phyloP scores from a whole-genome alignment of 192 early-diverging fungal genomes.

The Rhizoclosmatium globosum region DNA sequence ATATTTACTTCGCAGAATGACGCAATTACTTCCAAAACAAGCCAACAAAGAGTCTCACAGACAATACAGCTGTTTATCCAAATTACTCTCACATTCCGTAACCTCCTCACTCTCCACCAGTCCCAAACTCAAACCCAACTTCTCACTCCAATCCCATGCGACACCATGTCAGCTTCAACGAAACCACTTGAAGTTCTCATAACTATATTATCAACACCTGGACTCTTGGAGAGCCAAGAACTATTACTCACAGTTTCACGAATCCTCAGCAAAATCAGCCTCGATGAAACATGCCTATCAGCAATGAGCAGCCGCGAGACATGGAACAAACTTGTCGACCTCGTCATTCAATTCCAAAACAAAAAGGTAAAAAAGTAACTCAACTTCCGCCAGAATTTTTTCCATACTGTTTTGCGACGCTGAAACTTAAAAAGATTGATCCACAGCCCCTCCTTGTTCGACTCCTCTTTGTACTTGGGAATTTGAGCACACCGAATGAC shows the following conservation, averaged over 20 bases:
- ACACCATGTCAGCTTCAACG: background rate
- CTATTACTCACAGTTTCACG: background rate
- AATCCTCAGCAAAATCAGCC: background rate
- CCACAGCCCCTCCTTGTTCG: conserved; percentile 52
- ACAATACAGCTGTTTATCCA: conserved; percentile 41
- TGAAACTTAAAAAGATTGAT: background rate
- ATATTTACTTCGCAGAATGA: background rate
- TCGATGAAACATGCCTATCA: background rate
- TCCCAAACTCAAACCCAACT: background rate
- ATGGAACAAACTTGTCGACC: background rate
- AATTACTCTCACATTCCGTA: conserved; percentile 46
- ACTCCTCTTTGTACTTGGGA: conserved; percentile 54
- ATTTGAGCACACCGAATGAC: conserved; percentile 37
- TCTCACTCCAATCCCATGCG: background rate
- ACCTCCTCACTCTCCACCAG: conserved; percentile 22
- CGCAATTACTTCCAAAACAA: background rate
- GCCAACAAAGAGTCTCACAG: conserved; percentile 12
- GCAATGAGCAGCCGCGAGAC: background rate
- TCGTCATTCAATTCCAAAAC: background rate
- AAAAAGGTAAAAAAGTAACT: conserved; percentile 10
- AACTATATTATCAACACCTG: conserved; percentile 14
- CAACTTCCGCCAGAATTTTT: background rate
- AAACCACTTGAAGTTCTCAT: background rate
- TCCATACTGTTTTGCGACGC: background rate
- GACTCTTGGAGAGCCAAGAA: background rate